phyloP scores from a whole-genome alignment of 371 early-diverging fungal species.

The Mucor velutinosus region DNA sequence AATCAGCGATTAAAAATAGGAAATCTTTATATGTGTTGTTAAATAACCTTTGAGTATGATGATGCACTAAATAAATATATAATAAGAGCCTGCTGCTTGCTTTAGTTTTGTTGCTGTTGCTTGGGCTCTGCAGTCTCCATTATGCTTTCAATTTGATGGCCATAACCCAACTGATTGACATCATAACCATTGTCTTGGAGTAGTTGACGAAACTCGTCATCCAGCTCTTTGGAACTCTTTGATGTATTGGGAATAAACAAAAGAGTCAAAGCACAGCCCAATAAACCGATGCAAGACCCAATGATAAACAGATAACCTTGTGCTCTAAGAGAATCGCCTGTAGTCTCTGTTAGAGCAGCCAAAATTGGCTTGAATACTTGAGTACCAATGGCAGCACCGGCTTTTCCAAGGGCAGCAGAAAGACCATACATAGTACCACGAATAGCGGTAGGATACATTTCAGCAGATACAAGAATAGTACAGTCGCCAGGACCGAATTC shows the following conservation, averaged over 20 bases:
- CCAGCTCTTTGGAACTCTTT: constrained; percentile 41
- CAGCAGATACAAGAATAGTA: constrained; percentile 52
- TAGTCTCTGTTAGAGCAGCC: constrained; percentile 28
- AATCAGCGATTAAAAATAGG: too few species aligned
- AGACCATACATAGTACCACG: constrained; percentile 62
- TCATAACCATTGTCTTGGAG: constrained; percentile 53
- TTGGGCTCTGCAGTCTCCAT: neutral
- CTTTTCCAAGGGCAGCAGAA: constrained; percentile 58
- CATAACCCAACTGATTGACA: constrained; percentile 27
- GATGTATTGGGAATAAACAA: constrained; percentile 40
- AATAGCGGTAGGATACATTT: constrained; percentile 62
- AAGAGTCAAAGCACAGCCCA: constrained; percentile 46
- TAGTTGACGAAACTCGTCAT: constrained; percentile 49
- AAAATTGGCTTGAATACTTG: constrained; percentile 53
- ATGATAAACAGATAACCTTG: constrained; percentile 41
- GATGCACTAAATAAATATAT: neutral
- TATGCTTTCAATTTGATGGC: neutral
- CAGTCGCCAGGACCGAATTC: constrained; percentile 65
- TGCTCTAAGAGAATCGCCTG: constrained; percentile 33
- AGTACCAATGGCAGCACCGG: constrained; percentile 58
- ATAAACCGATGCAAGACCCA: constrained; percentile 51
- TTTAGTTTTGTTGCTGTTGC: neutral
- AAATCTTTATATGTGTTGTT: neutral
- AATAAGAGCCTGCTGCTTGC: neutral
- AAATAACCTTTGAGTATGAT: too few species aligned